A percentile compares a stretch with the other conserved stretches of the same genome.
These are phyloP conservation scores for Aspergillus wentii DNA, from an alignment of 495 filamentous ascomycete genomes.

Conservation along the genomic window DNA sequence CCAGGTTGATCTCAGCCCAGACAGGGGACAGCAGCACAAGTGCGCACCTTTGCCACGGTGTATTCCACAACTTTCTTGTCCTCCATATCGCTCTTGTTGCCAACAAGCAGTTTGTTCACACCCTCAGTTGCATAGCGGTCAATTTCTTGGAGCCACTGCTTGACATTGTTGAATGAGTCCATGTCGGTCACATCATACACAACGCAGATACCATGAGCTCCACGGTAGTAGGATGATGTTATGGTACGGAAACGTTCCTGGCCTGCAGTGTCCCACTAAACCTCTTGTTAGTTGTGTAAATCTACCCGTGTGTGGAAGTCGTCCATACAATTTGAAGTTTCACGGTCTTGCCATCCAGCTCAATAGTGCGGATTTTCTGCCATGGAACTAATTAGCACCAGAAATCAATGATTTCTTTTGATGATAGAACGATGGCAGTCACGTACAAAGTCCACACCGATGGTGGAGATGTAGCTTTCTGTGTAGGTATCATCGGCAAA, in stretches of 20 bases:
- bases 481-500: slow-evolving; percentile 99
- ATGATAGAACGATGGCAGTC: slow-evolving; percentile 9
- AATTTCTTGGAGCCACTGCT: slow-evolving; percentile 99
- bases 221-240: slow-evolving; percentile 98
- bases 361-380: slow-evolving; percentile 99
- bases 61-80: slow-evolving; percentile 99
- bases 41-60: slow-evolving; percentile 90
- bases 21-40: background rate
- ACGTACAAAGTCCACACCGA: slow-evolving; percentile 97
- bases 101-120: slow-evolving; percentile 97
- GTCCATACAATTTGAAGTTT: slow-evolving; percentile 96
- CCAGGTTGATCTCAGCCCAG: too few species aligned
- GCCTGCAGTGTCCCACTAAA: slow-evolving; percentile 95
- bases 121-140: slow-evolving; percentile 98
- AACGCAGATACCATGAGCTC: slow-evolving; percentile 97
- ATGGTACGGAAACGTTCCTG: slow-evolving; percentile 99
- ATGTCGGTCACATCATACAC: slow-evolving; percentile 99
- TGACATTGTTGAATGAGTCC: slow-evolving; percentile 99
- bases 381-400: slow-evolving; percentile 19
- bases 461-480: slow-evolving; percentile 99
- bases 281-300: slow-evolving; percentile 15
- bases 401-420: slow-evolving; percentile 1
- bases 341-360: slow-evolving; percentile 98
- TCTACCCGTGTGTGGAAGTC: too few species aligned
- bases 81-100: slow-evolving; percentile 99